Evolutionary conservation across 2,329 filamentous ascomycete species (phyloP).

Genomic region (Neonectria hederae): DNA sequence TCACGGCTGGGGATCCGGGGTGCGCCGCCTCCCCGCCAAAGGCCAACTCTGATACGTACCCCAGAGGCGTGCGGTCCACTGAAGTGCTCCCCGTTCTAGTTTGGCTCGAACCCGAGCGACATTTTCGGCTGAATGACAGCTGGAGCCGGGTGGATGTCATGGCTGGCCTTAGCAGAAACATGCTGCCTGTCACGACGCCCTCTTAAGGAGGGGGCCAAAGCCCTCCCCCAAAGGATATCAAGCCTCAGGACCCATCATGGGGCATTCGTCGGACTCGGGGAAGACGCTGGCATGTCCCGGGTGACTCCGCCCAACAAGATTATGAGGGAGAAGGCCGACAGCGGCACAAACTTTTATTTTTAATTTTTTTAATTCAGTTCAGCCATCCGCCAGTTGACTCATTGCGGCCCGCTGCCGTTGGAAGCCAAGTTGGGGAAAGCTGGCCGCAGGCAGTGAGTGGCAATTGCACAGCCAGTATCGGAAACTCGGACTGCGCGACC

Average conservation of each 20-base stretch:
- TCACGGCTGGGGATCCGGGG: constrained; percentile 39
- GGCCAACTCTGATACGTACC: constrained; percentile 19
- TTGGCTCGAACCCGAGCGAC: constrained; percentile 28
- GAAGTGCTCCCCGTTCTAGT: constrained; percentile 28
- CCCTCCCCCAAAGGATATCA: constrained; percentile 10
- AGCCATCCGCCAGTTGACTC: neutral
- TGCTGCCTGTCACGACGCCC: constrained; percentile 20
- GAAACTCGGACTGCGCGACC: neutral
- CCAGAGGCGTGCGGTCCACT: constrained; percentile 27
- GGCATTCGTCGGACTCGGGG: constrained; percentile 18
- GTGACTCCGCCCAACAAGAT: constrained; percentile 11
- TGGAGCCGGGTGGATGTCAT: constrained; percentile 34
- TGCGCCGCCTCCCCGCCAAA: constrained; percentile 31
- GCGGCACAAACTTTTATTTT: neutral
- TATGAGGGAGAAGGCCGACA: neutral
- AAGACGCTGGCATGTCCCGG: constrained; percentile 11
- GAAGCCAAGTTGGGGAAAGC: constrained; percentile 1
- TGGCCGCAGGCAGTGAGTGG: constrained; percentile 1
- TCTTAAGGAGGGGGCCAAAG: neutral
- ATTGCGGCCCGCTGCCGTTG: constrained; percentile 13
- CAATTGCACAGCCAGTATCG: constrained; percentile 1
- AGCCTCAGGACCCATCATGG: constrained; percentile 11
- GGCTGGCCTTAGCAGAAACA: constrained; percentile 27
- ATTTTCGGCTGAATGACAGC: constrained; percentile 37
- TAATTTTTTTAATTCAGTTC: neutral